Evolutionary conservation across 345 rosid genomes (phyloP).

Genomic region (Alliaria petiolata): DNA sequence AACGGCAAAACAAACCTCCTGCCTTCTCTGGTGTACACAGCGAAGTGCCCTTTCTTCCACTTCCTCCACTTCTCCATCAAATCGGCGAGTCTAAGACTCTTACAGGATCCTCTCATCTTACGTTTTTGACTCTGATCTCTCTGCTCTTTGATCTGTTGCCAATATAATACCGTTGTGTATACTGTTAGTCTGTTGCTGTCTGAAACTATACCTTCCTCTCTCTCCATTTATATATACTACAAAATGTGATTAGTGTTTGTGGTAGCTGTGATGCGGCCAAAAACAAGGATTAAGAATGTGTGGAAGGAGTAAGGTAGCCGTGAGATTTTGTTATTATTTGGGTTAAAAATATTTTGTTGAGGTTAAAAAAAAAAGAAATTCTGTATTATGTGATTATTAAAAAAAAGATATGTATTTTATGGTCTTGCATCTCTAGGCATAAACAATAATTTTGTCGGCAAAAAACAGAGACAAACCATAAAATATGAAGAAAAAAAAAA

Average conservation of each 20-base stretch:
- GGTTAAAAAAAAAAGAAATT: neutral
- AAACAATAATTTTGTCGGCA: neutral
- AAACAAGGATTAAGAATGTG: conserved; percentile 32
- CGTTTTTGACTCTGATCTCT: neutral
- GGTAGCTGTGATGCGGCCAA: conserved; percentile 23
- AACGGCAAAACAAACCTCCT: conserved; percentile 46
- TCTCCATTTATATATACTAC: conserved; percentile 20
- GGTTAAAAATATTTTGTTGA: neutral
- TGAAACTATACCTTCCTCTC: conserved; percentile 26
- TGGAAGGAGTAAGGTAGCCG: conserved; percentile 29
- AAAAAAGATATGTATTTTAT: too few species aligned
- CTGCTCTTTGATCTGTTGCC: conserved; percentile 10
- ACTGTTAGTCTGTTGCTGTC: conserved; percentile 25
- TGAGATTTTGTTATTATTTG: conserved; percentile 4
- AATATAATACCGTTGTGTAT: conserved; percentile 22
- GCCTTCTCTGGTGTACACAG: conserved; percentile 50
- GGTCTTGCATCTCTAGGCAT: neutral
- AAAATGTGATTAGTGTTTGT: conserved; percentile 30
- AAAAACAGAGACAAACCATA: neutral
- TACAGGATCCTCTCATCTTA: conserved; percentile 33
- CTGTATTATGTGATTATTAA: neutral
- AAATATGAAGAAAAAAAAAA: neutral
- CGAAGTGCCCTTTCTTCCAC: conserved; percentile 49
- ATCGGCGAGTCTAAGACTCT: conserved; percentile 32
- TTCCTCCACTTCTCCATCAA: conserved; percentile 41